Percentiles rank a stretch among this genome's conserved stretches.
Conservation (phyloP, 78 protist species). For the Dictyostelium purpureum region DNA sequence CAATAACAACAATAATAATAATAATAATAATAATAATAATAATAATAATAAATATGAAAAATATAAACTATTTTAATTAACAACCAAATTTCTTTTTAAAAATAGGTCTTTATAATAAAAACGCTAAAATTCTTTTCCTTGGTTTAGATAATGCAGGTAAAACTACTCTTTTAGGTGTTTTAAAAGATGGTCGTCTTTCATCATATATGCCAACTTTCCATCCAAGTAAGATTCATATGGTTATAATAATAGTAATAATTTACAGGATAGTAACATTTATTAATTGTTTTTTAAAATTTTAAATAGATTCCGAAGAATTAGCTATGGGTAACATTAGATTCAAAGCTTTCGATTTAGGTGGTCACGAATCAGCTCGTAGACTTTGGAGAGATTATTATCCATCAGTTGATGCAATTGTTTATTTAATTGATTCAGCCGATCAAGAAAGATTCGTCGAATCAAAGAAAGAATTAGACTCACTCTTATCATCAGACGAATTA, state of each 20-base stretch:
- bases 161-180: conserved; percentile 98
- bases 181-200: conserved; percentile 93
- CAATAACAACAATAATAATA: no score
- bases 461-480: conserved; percentile 94
- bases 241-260: background rate
- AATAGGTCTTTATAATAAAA: conserved; percentile 94
- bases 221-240: conserved; percentile 83
- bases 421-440: conserved; percentile 95
- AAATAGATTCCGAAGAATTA: conserved; percentile 94
- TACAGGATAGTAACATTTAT: background rate
- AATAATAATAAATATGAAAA: background rate
- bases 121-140: conserved; percentile 98
- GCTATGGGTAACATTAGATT: conserved; percentile 94
- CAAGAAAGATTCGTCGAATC: conserved; percentile 95
- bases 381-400: conserved; percentile 97
- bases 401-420: conserved; percentile 97
- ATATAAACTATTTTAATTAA: background rate
- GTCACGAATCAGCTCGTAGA: conserved; percentile 96
- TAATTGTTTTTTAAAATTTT: background rate
- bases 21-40: background rate
- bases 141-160: conserved; percentile 99
- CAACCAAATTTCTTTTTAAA: background rate
- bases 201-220: conserved; percentile 94
- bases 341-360: conserved; percentile 98
- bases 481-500: conserved; percentile 88